Evolutionary conservation across 208 protist genomes (phyloP).

Genomic region (Trypanosoma conorhini): DNA sequence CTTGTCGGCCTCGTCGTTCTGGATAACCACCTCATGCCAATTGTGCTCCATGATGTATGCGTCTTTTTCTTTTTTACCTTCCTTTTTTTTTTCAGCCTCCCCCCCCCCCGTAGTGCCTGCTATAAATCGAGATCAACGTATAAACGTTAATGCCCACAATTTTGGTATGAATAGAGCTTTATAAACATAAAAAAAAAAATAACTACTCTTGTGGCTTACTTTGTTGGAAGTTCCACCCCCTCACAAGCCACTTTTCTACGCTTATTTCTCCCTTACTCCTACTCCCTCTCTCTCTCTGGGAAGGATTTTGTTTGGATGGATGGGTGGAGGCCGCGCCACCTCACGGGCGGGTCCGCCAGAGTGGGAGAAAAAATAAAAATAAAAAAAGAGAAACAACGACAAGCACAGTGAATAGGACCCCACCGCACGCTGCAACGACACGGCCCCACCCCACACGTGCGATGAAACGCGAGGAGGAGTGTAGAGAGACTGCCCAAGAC

Average conservation of each 20-base stretch:
- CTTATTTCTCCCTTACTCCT: background rate
- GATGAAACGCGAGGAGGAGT: background rate
- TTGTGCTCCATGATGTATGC: slow-evolving; percentile 22
- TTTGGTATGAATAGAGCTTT: background rate
- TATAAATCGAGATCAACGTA: background rate
- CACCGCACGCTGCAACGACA: background rate
- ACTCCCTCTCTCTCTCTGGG: background rate
- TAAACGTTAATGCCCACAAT: background rate
- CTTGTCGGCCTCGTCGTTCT: slow-evolving; percentile 64
- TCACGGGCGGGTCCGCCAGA: slow-evolving; percentile 22
- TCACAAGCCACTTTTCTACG: background rate
- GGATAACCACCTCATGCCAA: slow-evolving; percentile 69
- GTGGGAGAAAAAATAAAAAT: slow-evolving; percentile 8
- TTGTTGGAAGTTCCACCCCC: background rate
- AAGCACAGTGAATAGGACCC: background rate
- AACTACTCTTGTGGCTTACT: background rate
- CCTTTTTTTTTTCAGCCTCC: background rate
- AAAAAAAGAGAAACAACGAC: background rate
- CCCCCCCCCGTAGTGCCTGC: no score
- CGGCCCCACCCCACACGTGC: background rate
- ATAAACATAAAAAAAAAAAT: background rate
- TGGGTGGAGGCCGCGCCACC: background rate
- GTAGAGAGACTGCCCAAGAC: background rate
- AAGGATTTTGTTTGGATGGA: no score
- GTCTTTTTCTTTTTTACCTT: slow-evolving; percentile 2